Conservation (phyloP, 1,284 basidiomycete species). For the Fomes fomentarius region DNA sequence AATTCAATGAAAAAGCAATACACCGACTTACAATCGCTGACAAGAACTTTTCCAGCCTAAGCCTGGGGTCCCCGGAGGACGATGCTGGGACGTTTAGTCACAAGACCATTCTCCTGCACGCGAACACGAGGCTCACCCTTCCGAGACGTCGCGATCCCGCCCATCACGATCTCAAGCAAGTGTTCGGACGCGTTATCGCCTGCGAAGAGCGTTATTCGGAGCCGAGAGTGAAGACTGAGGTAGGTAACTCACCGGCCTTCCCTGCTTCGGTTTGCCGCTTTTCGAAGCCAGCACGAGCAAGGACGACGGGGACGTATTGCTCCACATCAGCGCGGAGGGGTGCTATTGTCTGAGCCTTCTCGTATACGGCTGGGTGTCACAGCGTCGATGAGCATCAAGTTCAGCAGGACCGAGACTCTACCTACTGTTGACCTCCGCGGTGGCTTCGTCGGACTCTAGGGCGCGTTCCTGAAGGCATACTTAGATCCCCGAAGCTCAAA, state of each 20-base stretch:
- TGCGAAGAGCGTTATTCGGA: conserved; percentile 17
- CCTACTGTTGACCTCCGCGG: conserved; percentile 28
- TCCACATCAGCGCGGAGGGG: conserved; percentile 63
- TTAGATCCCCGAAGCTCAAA: neutral
- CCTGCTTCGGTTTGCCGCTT: conserved; percentile 55
- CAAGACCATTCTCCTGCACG: neutral
- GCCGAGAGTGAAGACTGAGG: neutral
- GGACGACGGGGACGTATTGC: conserved; percentile 65
- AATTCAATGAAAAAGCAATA: no score
- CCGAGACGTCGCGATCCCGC: conserved; percentile 61
- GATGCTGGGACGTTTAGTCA: conserved; percentile 34
- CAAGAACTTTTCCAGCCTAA: conserved; percentile 83
- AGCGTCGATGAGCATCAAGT: neutral
- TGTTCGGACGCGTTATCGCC: conserved; percentile 53
- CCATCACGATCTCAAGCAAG: conserved; percentile 58
- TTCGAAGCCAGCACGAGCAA: conserved; percentile 70
- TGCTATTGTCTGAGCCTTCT: conserved; percentile 56
- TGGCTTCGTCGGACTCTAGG: conserved; percentile 25
- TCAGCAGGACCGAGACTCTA: no score
- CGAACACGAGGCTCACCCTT: conserved; percentile 43
- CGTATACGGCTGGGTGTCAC: conserved; percentile 53
- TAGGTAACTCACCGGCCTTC: conserved; percentile 40
- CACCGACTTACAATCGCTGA: conserved; percentile 69
- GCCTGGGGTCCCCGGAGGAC: conserved; percentile 53
- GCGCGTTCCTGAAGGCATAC: conserved; percentile 36